These are phyloP conservation scores for Leptosphaerulina australis DNA, from an alignment of 2,329 filamentous ascomycete genomes.

Conservation along the genomic window DNA sequence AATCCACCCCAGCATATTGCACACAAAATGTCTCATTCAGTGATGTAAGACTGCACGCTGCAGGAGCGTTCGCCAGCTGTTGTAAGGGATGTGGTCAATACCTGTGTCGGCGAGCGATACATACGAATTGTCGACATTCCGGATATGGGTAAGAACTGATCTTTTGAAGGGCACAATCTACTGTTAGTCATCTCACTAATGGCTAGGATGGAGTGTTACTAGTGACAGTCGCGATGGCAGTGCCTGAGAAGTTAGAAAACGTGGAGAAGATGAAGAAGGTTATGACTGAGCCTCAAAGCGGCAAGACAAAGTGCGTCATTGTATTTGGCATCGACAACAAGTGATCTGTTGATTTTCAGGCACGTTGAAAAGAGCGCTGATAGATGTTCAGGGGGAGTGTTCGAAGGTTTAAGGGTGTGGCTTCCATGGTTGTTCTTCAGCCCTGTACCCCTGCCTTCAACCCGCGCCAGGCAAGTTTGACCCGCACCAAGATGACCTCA, in stretches of 20 bases:
- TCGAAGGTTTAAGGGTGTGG: not conserved
- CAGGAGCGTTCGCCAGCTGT: too few relatives aligned
- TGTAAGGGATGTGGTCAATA: not conserved
- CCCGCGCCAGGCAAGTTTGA: conserved; percentile 20
- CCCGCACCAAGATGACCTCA: conserved; percentile 21
- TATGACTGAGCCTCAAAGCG: not conserved
- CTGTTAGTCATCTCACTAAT: too few relatives aligned
- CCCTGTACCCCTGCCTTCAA: conserved; percentile 29
- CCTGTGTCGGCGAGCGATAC: too few relatives aligned
- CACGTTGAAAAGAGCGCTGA: not conserved
- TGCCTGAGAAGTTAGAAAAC: not conserved
- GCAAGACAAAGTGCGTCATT: not conserved
- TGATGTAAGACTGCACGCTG: not conserved
- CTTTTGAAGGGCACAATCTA: too few relatives aligned
- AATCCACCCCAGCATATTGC: not conserved
- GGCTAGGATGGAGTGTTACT: too few relatives aligned
- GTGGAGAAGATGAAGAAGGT: not conserved
- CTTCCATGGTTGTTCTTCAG: conserved; percentile 18
- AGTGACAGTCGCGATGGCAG: too few relatives aligned
- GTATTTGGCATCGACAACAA: not conserved
- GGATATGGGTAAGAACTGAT: too few relatives aligned
- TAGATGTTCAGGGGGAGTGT: conserved; percentile 14
- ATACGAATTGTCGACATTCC: too few relatives aligned
- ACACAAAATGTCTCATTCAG: not conserved
- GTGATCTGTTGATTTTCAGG: not conserved